Evolutionary conservation across 1,284 basidiomycete species (phyloP).

Genomic region (Cryptococcus sp.): DNA sequence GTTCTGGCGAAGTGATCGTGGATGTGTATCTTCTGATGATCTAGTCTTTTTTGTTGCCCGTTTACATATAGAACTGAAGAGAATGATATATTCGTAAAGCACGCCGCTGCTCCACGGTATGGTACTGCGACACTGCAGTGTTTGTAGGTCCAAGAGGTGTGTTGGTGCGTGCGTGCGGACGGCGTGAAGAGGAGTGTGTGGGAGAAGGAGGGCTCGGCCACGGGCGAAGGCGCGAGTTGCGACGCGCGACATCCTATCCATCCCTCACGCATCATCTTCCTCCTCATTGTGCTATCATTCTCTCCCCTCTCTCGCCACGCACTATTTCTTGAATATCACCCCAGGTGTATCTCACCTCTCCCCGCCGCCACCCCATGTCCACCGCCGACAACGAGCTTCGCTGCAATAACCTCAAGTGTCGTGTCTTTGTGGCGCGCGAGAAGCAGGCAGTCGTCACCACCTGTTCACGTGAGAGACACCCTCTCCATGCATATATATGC

Average conservation of each 20-base stretch:
- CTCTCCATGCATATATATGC: not conserved
- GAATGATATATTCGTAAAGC: not conserved
- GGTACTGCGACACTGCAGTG: too few species aligned
- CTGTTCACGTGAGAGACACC: slow-evolving; percentile 25
- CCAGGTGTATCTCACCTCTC: too few species aligned
- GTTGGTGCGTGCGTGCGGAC: too few species aligned
- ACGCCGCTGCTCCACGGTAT: too few species aligned
- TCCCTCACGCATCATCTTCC: not conserved
- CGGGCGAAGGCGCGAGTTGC: too few species aligned
- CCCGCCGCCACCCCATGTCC: not conserved
- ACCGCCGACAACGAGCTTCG: slow-evolving; percentile 3
- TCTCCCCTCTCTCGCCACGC: not conserved
- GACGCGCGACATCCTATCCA: too few species aligned
- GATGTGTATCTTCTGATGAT: not conserved
- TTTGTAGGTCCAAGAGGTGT: too few species aligned
- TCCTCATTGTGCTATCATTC: not conserved
- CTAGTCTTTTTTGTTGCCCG: not conserved
- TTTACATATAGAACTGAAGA: not conserved
- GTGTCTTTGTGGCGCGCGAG: slow-evolving; percentile 16
- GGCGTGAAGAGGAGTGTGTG: too few species aligned
- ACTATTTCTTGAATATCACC: too few species aligned
- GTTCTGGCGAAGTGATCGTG: not conserved
- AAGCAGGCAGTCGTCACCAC: slow-evolving; percentile 32
- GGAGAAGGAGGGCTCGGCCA: too few species aligned
- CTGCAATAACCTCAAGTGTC: slow-evolving; percentile 32